A percentile compares a stretch with the other conserved stretches of the same genome.
phyloP scores from a whole-genome alignment of 352 stramenopile genomes.

The Aphanomyces astaci region DNA sequence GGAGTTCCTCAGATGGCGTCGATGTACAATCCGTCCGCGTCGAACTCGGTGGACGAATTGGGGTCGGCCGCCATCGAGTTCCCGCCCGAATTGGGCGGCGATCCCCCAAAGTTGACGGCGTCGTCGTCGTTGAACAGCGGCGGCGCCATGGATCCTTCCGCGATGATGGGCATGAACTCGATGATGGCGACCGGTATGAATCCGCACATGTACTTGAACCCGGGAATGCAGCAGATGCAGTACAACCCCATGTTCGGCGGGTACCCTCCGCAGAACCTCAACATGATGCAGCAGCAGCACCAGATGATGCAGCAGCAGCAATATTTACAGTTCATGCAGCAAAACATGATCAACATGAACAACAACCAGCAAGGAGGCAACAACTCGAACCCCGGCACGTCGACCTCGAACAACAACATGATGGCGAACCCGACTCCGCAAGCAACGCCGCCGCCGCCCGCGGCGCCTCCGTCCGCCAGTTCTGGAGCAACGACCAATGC shows the following conservation, averaged over 20 bases:
- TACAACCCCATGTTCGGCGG: constrained; percentile 11
- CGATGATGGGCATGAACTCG: constrained; percentile 18
- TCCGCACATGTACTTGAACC: constrained; percentile 13
- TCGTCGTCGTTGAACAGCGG: neutral
- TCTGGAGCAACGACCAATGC: neutral
- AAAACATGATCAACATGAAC: constrained; percentile 22
- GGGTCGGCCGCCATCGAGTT: constrained; percentile 2
- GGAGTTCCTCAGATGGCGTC: neutral
- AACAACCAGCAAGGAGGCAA: neutral
- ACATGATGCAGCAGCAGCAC: constrained; percentile 22
- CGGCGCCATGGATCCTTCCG: neutral
- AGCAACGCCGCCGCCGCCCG: neutral
- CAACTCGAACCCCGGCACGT: constrained; percentile 2
- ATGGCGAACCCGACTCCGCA: too few relatives aligned
- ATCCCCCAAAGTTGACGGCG: neutral
- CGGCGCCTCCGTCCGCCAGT: neutral
- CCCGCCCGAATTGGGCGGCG: constrained; percentile 1
- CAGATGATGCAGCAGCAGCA: constrained; percentile 14
- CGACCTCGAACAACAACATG: too few relatives aligned
- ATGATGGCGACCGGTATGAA: constrained; percentile 20
- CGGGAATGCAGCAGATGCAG: neutral
- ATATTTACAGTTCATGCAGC: constrained; percentile 10
- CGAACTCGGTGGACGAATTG: constrained; percentile 5
- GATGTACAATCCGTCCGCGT: constrained; percentile 2
- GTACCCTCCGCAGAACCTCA: constrained; percentile 3